A percentile compares a stretch with the other conserved stretches of the same genome.
Conservation (phyloP, 805 yeast species). For the Candida ascalaphidarum region DNA sequence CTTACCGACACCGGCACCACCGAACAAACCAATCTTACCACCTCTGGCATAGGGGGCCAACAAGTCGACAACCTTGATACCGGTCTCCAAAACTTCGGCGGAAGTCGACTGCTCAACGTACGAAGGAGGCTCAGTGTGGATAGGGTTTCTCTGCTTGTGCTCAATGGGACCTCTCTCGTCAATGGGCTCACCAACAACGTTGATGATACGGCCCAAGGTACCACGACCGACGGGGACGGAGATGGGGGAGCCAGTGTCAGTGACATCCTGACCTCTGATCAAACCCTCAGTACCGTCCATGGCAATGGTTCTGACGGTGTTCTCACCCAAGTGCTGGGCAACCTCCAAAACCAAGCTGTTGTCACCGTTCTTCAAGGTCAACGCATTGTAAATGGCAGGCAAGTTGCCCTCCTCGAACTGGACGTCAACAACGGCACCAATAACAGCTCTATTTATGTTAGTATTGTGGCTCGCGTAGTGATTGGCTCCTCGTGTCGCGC, state of each 20-base stretch:
- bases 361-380: slow-evolving; percentile 73
- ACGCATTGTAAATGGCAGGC: slow-evolving; percentile 96
- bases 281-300: slow-evolving; percentile 99
- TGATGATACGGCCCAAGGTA: slow-evolving; percentile 96
- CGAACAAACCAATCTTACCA: slow-evolving; percentile 99
- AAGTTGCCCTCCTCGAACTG: slow-evolving; percentile 96
- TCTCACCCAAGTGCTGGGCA: slow-evolving; percentile 99
- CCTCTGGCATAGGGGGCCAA: slow-evolving; percentile 99
- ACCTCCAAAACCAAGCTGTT: slow-evolving; percentile 91
- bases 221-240: slow-evolving; percentile 99
- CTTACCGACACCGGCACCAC: slow-evolving; percentile 99
- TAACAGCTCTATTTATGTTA: slow-evolving; percentile 68
- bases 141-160: slow-evolving; percentile 89
- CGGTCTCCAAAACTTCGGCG: slow-evolving; percentile 98
- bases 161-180: slow-evolving; percentile 99
- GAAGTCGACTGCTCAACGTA: slow-evolving; percentile 95
- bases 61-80: slow-evolving; percentile 99
- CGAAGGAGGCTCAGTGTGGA: slow-evolving; percentile 96
- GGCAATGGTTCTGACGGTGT: slow-evolving; percentile 99
- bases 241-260: slow-evolving; percentile 97
- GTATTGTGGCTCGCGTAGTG: too few species aligned
- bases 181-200: slow-evolving; percentile 98
- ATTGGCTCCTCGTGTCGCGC: too few species aligned
- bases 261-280: slow-evolving; percentile 89
- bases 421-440: slow-evolving; percentile 99